Conservation (phyloP, 2,329 filamentous ascomycete genomes). For the Neophaeococcomyces aloes region DNA sequence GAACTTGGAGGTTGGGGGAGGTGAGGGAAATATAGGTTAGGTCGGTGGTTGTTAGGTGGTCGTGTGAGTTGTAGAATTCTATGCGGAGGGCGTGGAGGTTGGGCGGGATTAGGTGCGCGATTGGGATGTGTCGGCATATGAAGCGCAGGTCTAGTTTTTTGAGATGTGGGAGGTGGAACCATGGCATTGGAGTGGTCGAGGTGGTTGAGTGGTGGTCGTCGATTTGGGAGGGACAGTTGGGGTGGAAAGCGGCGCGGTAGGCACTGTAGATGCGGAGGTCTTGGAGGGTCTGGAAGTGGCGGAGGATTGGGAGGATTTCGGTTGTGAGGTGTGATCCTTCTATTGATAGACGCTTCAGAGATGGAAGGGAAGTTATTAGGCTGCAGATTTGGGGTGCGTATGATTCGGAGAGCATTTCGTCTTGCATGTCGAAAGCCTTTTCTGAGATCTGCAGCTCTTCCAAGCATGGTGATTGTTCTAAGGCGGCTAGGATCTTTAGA, state of each 20-base stretch:
- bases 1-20: neutral
- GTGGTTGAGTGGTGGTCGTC: neutral
- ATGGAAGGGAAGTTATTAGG: neutral
- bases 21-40: neutral
- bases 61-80: neutral
- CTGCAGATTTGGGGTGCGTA: neutral
- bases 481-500: neutral
- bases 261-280: conserved; percentile 44
- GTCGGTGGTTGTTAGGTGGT: neutral
- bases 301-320: neutral
- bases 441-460: conserved; percentile 4
- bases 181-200: neutral
- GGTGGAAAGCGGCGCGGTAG: conserved; percentile 22
- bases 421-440: neutral
- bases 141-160: conserved; percentile 1
- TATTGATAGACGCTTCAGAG: neutral
- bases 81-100: neutral
- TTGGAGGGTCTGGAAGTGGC: conserved; percentile 30
- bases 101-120: neutral
- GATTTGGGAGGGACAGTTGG: neutral
- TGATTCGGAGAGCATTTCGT: neutral
- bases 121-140: neutral
- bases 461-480: neutral
- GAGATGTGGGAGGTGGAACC: neutral
- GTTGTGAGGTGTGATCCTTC: neutral